phyloP scores from a whole-genome alignment of 2,329 filamentous ascomycete species.

The Penicillium verrucosum region DNA sequence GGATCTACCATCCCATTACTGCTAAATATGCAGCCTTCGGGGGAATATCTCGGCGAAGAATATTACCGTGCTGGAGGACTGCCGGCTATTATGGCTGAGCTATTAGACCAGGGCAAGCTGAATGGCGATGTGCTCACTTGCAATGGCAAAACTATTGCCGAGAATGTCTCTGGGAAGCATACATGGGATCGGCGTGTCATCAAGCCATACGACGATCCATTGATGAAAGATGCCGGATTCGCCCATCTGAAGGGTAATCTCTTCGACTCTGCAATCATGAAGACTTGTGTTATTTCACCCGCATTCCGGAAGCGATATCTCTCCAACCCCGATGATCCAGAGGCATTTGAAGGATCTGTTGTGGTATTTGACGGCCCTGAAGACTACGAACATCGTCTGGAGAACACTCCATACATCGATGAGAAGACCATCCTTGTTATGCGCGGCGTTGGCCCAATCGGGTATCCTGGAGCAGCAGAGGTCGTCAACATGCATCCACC shows the following conservation, averaged over 20 bases:
- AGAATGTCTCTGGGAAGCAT: conserved; percentile 31
- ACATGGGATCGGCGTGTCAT: conserved; percentile 53
- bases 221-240: conserved; percentile 53
- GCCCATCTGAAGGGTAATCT: conserved; percentile 48
- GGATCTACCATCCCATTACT: conserved; percentile 52
- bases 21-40: conserved; percentile 55
- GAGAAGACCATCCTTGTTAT: conserved; percentile 46
- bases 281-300: conserved; percentile 50
- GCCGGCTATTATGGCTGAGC: conserved; percentile 53
- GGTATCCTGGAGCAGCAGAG: conserved; percentile 52
- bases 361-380: conserved; percentile 53
- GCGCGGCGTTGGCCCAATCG: conserved; percentile 50
- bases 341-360: conserved; percentile 49
- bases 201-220: conserved; percentile 43
- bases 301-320: conserved; percentile 48
- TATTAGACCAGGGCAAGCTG: conserved; percentile 49
- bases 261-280: conserved; percentile 54
- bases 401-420: conserved; percentile 40
- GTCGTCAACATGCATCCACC: conserved; percentile 55
- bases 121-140: conserved; percentile 30
- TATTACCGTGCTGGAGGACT: conserved; percentile 55
- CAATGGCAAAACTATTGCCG: conserved; percentile 33
- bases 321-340: conserved; percentile 45
- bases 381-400: conserved; percentile 47
- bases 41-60: conserved; percentile 53